Evolutionary conservation across 176 grass and related monocot genomes (phyloP), one percentile per base, ranked within the genome.

Genomic region (Oryza nivara): DNA sequence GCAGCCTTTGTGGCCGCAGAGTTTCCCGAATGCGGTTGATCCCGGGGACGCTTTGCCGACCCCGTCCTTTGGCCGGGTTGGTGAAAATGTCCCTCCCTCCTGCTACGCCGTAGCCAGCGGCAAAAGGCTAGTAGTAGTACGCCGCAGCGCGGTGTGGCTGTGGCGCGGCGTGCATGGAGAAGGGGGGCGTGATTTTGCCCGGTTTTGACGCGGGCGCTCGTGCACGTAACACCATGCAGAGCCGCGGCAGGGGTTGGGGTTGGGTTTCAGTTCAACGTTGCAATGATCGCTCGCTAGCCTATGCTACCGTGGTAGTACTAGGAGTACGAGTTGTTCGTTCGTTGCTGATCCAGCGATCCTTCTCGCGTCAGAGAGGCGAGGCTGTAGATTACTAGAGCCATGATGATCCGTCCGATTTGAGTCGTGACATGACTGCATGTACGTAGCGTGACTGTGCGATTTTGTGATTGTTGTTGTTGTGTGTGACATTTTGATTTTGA

Each of bases 11-110:
- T 52, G 68, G 36, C 68, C n/a, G 68, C 80, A 34, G 54, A 22
- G 58, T 47, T 83, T 35, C 56, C 56, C 81, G 16, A 4, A n/a
- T 74, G 47, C 70, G 81, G 81, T 26, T 41, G 81, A 65, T 74
- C 52, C 7, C 25, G 38, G 34, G 81, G 70, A 9, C 52, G 69
- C 69, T 6, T 6, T 71, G 34, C 7, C 26, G 34, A 11, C 5
- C 47, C 11, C 2, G 67, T 3, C 22, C 67, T 38, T 81, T 25
- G 46, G 47, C 30, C 30, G 30, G 66, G 79, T 36, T 25, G 79
- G 66, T 56, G 65, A 80, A 69, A 26, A 58, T 58, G 54, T 56
- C 16, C 15, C 51, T 5, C 8, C 16, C 54, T n/a, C 0, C 54
- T 60, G 19, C 54, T n/a, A n/a, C 54, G 54, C 54, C 49, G 15